Evolutionary conservation across 2,329 filamentous ascomycete genomes (phyloP).

Genomic region (Metarhizium humberi): DNA sequence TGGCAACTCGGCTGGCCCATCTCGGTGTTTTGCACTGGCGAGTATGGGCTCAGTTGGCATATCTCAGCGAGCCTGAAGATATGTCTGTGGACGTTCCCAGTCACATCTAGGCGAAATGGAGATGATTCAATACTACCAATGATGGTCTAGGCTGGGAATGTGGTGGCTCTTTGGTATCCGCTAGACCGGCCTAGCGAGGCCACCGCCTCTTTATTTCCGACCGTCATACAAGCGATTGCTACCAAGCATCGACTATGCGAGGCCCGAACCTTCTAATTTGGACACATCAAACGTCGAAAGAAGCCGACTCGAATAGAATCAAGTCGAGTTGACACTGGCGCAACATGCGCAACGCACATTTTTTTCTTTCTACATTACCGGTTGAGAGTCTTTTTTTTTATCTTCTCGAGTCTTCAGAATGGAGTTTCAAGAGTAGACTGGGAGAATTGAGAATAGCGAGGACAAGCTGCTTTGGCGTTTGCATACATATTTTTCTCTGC

Average conservation of each 20-base stretch:
- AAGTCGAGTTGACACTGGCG: background rate
- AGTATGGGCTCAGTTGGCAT: conserved; percentile 73
- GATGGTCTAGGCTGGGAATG: background rate
- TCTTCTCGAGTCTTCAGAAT: background rate
- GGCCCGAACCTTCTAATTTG: background rate
- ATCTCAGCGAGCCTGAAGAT: conserved; percentile 36
- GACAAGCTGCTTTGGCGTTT: conserved; percentile 9
- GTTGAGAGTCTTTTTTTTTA: background rate
- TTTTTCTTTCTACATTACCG: background rate
- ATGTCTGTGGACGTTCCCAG: conserved; percentile 19
- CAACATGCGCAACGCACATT: background rate
- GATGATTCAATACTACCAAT: background rate
- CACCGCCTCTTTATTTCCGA: background rate
- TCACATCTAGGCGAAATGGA: background rate
- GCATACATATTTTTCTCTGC: conserved; percentile 4
- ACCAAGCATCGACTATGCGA: background rate
- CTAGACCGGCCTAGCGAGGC: background rate
- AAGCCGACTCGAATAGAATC: no score
- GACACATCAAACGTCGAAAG: background rate
- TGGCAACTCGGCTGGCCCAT: conserved; percentile 72
- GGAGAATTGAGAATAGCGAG: conserved; percentile 2
- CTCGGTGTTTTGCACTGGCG: conserved; percentile 83
- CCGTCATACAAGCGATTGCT: background rate
- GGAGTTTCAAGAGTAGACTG: conserved; percentile 7
- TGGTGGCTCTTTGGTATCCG: background rate